phyloP scores from a whole-genome alignment of 495 filamentous ascomycete genomes.

The Geopyxis carbonaria region DNA sequence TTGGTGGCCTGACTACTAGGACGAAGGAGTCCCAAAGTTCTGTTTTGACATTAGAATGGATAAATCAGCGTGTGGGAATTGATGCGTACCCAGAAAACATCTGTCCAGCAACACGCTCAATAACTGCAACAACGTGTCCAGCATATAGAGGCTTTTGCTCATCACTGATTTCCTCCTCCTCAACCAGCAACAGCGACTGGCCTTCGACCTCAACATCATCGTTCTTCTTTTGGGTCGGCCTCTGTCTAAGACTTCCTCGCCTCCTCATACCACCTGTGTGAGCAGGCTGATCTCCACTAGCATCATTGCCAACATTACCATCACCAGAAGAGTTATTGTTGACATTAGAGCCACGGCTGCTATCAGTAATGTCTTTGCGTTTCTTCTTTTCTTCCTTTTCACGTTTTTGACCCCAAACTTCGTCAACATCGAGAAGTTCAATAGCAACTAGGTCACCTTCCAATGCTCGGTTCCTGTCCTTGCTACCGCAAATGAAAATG shows the following conservation, averaged over 20 bases:
- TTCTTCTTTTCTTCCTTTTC: conserved; percentile 99
- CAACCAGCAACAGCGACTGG: conserved; percentile 86
- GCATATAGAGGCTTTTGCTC: conserved; percentile 95
- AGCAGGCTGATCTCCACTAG: conserved; percentile 41
- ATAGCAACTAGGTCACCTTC: conserved; percentile 93
- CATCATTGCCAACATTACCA: conserved; percentile 46
- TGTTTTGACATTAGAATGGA: conserved; percentile 9
- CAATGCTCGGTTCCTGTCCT: conserved; percentile 87
- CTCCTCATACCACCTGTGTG: conserved; percentile 70
- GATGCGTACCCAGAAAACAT: conserved; percentile 75
- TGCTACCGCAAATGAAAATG: conserved; percentile 98
- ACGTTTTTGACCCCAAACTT: conserved; percentile 95
- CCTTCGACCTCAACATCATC: conserved; percentile 98
- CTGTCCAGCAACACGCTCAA: conserved; percentile 89
- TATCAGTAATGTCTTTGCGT: conserved; percentile 89
- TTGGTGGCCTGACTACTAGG: conserved; percentile 98
- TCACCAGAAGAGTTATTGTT: conserved; percentile 43
- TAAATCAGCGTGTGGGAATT: not conserved
- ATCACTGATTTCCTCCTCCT: conserved; percentile 97
- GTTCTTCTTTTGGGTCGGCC: conserved; percentile 98
- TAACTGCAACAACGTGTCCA: conserved; percentile 89
- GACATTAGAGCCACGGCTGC: conserved; percentile 46
- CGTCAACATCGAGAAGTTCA: conserved; percentile 92
- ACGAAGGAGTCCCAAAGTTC: conserved; percentile 73
- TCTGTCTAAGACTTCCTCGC: conserved; percentile 84